phyloP scores from a whole-genome alignment of 2,329 filamentous ascomycete genomes.

The Cryoendolithus antarcticus region DNA sequence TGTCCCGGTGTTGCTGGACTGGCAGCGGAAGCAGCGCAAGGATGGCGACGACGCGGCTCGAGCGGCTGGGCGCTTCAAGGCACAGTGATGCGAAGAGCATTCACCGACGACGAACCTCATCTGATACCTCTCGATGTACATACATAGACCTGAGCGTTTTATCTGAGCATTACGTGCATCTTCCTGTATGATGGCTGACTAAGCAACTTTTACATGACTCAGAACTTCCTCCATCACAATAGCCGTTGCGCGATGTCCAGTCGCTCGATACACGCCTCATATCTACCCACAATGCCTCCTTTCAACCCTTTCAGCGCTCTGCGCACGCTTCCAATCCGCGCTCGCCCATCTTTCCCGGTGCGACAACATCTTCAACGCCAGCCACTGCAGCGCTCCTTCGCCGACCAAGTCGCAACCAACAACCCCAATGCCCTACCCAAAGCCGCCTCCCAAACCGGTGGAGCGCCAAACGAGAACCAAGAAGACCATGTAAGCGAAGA shows the following conservation, averaged over 20 bases:
- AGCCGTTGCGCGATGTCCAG: no score
- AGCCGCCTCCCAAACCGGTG: conserved; percentile 19
- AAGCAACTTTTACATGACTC: no score
- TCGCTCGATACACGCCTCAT: no score
- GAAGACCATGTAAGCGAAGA: conserved; percentile 54
- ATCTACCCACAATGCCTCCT: conserved; percentile 2
- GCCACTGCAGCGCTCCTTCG: conserved; percentile 1
- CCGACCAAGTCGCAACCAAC: conserved; percentile 5
- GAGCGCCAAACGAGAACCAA: conserved; percentile 39
- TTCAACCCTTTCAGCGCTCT: conserved; percentile 4
- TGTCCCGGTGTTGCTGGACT: conserved; percentile 81
- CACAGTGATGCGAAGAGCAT: no score
- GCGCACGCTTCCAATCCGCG: conserved; percentile 4
- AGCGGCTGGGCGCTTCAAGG: neutral
- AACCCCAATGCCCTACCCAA: conserved; percentile 5
- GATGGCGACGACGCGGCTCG: conserved; percentile 1
- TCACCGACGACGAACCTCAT: no score
- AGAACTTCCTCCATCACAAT: no score
- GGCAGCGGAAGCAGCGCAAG: conserved; percentile 51
- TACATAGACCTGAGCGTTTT: no score
- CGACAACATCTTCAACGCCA: conserved; percentile 3
- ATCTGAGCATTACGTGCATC: no score
- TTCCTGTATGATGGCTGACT: no score
- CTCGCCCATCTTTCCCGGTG: conserved; percentile 2
- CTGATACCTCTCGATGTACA: no score